Base-by-base conservation (phyloP, 768 basidiomycete genomes). In the Lentinula lateritia region DNA sequence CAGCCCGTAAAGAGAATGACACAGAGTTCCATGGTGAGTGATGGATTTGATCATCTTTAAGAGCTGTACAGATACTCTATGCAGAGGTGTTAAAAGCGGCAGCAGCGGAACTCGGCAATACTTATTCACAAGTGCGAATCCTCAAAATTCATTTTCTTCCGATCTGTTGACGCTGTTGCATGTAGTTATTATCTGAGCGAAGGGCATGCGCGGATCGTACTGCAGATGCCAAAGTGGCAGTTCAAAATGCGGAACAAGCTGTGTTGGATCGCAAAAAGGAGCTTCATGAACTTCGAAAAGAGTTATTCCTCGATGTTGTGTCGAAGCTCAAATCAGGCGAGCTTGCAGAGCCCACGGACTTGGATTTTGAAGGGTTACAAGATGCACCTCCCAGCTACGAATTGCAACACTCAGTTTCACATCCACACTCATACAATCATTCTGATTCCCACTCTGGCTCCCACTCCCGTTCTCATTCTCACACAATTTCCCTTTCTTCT, bases 371-470 rank as follows among this genome's bases (percentile, higher is more conserved):
- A 9, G 58, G 58, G 16, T 42, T 45, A 28, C 32, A 60, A 36
- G 58, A 60, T n/a, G 58, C 58, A 23, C 58, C 58, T 23, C 58
- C 58, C n/a, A 60, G 58, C 48, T 60, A 60, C 23, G 58, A 60
- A 15, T n/a, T 23, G 12, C 56, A 58, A 36, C 13, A 43, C 28
- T 4, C 45, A 12, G 9, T 9, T 23, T 46, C 45, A 46, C 15
- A 41, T 9, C n/a, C 54, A 20, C 54, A 56, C 16, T 43, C 54
- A 41, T 32, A 42, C 34, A 34, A 34, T 2, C 50, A 35, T 13
- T 18, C 50, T 1, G 18, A n/a, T n/a, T 34, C 35, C 6, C 15
- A 52, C 13, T 34, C 28, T 15, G 4, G 6, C 12, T 32, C 16
- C n/a, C 32, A 52, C 18, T 34, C 28, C 6, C 34, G 15, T 16